A percentile compares a stretch with the other conserved stretches of the same genome.
Evolutionary conservation across 2,329 filamentous ascomycete genomes (phyloP).

Genomic region (Cadophora malorum): DNA sequence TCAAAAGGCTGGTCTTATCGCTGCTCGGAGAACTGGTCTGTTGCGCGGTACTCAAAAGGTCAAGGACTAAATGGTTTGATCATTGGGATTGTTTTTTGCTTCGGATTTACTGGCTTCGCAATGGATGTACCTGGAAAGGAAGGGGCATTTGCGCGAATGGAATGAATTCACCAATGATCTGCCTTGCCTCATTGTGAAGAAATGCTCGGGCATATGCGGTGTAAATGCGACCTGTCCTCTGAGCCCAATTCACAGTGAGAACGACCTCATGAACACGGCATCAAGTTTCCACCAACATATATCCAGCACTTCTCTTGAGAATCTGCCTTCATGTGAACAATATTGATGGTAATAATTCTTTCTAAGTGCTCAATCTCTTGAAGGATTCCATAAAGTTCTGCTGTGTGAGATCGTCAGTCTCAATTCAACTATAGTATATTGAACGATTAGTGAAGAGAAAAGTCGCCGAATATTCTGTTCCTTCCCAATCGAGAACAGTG

Average conservation of each 20-base stretch:
- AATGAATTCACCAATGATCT: slow-evolving; percentile 36
- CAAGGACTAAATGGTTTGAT: slow-evolving; percentile 76
- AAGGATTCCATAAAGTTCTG: too few relatives aligned
- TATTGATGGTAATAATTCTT: too few relatives aligned
- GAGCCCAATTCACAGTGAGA: background rate
- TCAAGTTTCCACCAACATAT: too few relatives aligned
- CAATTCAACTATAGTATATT: too few relatives aligned
- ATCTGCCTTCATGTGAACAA: too few relatives aligned
- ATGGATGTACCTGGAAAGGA: slow-evolving; percentile 44
- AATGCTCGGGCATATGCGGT: background rate
- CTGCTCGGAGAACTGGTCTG: slow-evolving; percentile 98
- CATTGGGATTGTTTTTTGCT: slow-evolving; percentile 43
- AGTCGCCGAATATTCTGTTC: too few relatives aligned
- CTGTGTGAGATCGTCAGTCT: too few relatives aligned
- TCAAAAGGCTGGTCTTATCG: slow-evolving; percentile 99
- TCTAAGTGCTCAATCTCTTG: too few relatives aligned
- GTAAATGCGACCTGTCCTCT: background rate
- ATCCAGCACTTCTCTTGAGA: too few relatives aligned
- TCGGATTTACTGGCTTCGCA: slow-evolving; percentile 46
- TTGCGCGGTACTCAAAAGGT: slow-evolving; percentile 99
- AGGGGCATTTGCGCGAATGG: slow-evolving; percentile 45
- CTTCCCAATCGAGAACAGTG: background rate
- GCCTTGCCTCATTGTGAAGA: background rate
- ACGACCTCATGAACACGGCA: background rate
- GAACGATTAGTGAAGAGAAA: too few relatives aligned